A percentile compares a stretch with the other conserved stretches of the same genome.
Conservation (phyloP, 495 filamentous ascomycete species). For the Aspergillus leporis region DNA sequence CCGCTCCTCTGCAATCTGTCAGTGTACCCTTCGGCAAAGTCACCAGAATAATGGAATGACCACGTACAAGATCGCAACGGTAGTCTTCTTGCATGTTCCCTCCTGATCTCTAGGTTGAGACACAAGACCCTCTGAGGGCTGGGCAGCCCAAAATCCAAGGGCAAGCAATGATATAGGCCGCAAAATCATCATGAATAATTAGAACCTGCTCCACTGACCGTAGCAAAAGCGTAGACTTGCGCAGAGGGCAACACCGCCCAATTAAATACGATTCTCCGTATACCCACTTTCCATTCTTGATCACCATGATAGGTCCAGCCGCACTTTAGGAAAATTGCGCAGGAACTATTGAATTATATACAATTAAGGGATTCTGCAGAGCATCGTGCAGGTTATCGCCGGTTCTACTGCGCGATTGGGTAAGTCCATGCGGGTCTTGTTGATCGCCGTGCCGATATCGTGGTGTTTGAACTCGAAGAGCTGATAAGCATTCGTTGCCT, state of each 20-base stretch:
- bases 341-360: not conserved
- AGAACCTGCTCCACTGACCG: not conserved
- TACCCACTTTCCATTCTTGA: not conserved
- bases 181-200: not conserved
- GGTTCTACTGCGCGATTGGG: slow-evolving; percentile 2
- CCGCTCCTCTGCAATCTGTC: slow-evolving; percentile 27
- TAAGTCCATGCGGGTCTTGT: slow-evolving; percentile 14
- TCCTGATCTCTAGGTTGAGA: slow-evolving; percentile 19
- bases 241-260: not conserved
- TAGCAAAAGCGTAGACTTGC: not conserved
- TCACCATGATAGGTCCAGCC: not conserved
- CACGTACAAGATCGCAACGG: slow-evolving; percentile 38
- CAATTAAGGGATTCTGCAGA: not conserved
- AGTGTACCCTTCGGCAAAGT: not conserved
- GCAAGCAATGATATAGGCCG: not conserved
- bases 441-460: slow-evolving; percentile 1
- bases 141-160: slow-evolving; percentile 7
- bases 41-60: not conserved
- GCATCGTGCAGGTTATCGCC: not conserved
- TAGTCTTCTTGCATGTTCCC: slow-evolving; percentile 41
- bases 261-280: not conserved
- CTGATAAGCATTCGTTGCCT: slow-evolving; percentile 2
- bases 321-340: not conserved
- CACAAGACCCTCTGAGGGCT: slow-evolving; percentile 23
- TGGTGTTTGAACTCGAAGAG: not conserved